phyloP scores from a whole-genome alignment of 1,139 yeast genomes.

The Yamadazyma membranifaciens region DNA sequence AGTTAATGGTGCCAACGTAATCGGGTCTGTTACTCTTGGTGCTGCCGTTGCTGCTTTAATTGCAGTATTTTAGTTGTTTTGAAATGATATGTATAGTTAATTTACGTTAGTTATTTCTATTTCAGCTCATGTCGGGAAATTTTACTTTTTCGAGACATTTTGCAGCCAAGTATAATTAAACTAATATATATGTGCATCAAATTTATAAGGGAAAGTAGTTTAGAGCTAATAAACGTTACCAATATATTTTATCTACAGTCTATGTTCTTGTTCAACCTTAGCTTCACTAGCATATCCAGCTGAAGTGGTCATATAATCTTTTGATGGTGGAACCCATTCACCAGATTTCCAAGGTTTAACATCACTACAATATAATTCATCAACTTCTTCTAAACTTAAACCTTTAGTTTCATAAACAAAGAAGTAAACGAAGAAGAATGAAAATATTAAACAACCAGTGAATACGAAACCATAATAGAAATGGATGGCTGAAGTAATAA shows the following conservation, averaged over 20 bases:
- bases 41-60: slow-evolving; percentile 17
- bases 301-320: slow-evolving; percentile 28
- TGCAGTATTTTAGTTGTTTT: slow-evolving; percentile 14
- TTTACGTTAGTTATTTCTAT: slow-evolving; percentile 1
- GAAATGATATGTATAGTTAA: slow-evolving; percentile 1
- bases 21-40: slow-evolving; percentile 11
- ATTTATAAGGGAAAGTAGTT: background rate
- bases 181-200: no score
- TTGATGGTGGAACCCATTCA: slow-evolving; percentile 41
- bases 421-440: slow-evolving; percentile 54
- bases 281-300: slow-evolving; percentile 29
- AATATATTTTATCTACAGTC: no score
- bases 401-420: slow-evolving; percentile 68
- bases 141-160: slow-evolving; percentile 1
- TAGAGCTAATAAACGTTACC: no score
- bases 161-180: no score
- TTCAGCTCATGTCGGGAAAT: background rate
- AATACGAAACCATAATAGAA: slow-evolving; percentile 70
- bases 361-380: slow-evolving; percentile 53
- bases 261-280: slow-evolving; percentile 25
- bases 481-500: slow-evolving; percentile 49
- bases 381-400: slow-evolving; percentile 64
- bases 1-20: slow-evolving; percentile 11
- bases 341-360: slow-evolving; percentile 47
- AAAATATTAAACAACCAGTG: slow-evolving; percentile 62